Evolutionary conservation across 1,284 basidiomycete species (phyloP), one percentile per base, ranked within the genome.

Genomic region (Leccinum variabile): DNA sequence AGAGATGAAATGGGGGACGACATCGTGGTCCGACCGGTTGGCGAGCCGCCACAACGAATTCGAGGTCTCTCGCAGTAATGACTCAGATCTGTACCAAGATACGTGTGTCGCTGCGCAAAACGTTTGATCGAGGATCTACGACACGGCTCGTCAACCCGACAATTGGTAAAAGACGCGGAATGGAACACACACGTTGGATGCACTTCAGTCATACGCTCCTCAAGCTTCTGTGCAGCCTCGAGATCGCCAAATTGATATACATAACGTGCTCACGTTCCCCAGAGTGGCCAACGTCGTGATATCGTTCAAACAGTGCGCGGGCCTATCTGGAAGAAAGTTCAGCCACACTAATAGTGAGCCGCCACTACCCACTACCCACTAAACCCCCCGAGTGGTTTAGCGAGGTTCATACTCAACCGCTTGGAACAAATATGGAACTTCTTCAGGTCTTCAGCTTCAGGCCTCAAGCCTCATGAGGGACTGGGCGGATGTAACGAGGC

Each of bases 201-300:
- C 2, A 89, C 85, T 67, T 98, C 95, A 2, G 89, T 81, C 70
- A 98, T 90, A 5, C 97, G 86, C 65, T 89, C 86, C 75, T 98
- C 95, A 57, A 98, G 84, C 75, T 96, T 94, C 66, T 91, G 88
- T 9, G 94, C 88, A 2, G 92, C 91, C 54, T 92, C 87, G n/a
- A 95, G 81, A 76, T 97, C 95, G 25, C 95, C 95, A 73, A 93
- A 98, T 72, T 93, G 90, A 79, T 97, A 97, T 76, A 98, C 95
- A 78, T 97, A 97, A 63, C 90, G 84, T 3, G 94, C 89, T 97
- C 96, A 99, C 55, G 92, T 86, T 70, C 98, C 94, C 96, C 96
- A 99, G 14, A 99, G 82, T 0, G 91, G 87, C 53, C 92, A 82
- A 11, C 13, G 84, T 89, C 6, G 84, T 81, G 41, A 95, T 90